phyloP scores from a whole-genome alignment of 768 basidiomycete species.

The Daedalea quercina region DNA sequence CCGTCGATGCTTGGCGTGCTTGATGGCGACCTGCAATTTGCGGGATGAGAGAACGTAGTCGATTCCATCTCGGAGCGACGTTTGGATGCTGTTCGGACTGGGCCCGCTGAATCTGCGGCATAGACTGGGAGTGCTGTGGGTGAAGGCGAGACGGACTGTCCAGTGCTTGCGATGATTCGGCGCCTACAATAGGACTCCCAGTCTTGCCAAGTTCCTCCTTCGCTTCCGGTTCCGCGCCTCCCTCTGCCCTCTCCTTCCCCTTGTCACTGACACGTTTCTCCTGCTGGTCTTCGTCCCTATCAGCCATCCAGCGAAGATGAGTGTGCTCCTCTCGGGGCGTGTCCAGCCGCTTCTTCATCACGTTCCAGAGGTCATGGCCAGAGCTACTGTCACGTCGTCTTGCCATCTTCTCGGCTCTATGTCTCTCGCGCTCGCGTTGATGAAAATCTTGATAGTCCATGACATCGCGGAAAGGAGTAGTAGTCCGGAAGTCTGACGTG shows the following conservation, averaged over 20 bases:
- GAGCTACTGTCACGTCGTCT: conserved; percentile 42
- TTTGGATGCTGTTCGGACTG: conserved; percentile 14
- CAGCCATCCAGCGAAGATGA: conserved; percentile 1
- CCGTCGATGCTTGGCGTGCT: conserved; percentile 37
- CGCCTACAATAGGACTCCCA: conserved; percentile 3
- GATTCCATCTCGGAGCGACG: conserved; percentile 45
- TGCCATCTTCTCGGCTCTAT: conserved; percentile 43
- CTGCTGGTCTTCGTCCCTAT: not conserved
- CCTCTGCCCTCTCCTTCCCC: too few species aligned
- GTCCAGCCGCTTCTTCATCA: conserved; percentile 38
- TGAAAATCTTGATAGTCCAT: conserved; percentile 39
- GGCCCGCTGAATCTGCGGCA: conserved; percentile 19
- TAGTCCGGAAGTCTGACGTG: conserved; percentile 28
- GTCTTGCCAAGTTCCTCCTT: conserved; percentile 9
- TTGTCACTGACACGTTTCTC: not conserved
- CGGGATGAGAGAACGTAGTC: conserved; percentile 61
- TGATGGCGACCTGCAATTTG: conserved; percentile 33
- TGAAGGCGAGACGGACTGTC: not conserved
- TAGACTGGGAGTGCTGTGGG: conserved; percentile 23
- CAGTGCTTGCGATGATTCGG: conserved; percentile 4
- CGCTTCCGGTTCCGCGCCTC: not conserved
- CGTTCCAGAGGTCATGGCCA: conserved; percentile 47
- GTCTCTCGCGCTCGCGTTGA: conserved; percentile 32
- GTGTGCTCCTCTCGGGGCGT: conserved; percentile 14
- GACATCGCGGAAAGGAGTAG: conserved; percentile 54